phyloP scores from a whole-genome alignment of 805 yeast genomes.

The Limtongia smithiae region DNA sequence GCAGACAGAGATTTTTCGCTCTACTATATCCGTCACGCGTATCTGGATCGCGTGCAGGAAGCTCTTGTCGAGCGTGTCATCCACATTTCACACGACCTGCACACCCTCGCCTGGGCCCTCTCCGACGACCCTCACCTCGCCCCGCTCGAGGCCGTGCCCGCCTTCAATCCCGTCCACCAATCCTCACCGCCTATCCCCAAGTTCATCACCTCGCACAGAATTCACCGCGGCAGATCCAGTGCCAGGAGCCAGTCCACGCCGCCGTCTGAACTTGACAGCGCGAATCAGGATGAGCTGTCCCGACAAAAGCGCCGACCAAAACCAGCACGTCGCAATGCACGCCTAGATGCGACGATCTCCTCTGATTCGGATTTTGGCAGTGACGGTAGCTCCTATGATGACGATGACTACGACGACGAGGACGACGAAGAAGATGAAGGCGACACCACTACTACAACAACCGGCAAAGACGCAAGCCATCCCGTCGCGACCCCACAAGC shows the following conservation, averaged over 20 bases:
- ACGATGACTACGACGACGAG: conserved; percentile 13
- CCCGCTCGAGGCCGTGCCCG: conserved; percentile 5
- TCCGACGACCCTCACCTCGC: neutral
- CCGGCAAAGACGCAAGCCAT: conserved; percentile 2
- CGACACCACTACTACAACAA: too few species aligned
- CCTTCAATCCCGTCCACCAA: conserved; percentile 11
- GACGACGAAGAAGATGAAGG: conserved; percentile 15
- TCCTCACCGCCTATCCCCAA: conserved; percentile 24
- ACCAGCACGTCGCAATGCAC: neutral
- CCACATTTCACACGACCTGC: conserved; percentile 16
- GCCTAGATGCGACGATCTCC: too few species aligned
- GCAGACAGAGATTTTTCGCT: conserved; percentile 17
- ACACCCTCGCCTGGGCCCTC: conserved; percentile 18
- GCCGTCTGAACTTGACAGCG: neutral
- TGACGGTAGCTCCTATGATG: conserved; percentile 10
- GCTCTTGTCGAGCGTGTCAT: conserved; percentile 28
- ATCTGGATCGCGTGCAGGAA: conserved; percentile 20
- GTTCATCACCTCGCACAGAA: conserved; percentile 14
- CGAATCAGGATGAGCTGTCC: neutral
- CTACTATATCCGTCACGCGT: conserved; percentile 17
- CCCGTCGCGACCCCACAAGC: neutral
- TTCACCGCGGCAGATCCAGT: neutral
- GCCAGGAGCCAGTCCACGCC: neutral
- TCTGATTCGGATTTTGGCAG: conserved; percentile 24
- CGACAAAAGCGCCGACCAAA: neutral